phyloP scores from a whole-genome alignment of 2,329 filamentous ascomycete species.

The Ascochyta koolunga region DNA sequence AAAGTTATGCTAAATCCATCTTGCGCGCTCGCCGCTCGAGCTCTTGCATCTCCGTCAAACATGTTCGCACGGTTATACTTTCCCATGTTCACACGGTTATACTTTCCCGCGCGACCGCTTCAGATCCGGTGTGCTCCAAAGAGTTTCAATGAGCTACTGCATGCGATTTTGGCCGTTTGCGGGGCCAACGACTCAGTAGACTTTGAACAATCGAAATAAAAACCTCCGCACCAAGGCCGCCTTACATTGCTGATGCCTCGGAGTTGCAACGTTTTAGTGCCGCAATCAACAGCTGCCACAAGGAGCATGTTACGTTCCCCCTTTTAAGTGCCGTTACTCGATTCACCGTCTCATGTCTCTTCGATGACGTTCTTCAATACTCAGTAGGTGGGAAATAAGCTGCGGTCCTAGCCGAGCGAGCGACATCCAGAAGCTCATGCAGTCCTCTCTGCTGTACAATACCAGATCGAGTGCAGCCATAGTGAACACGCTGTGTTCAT shows the following conservation, averaged over 20 bases:
- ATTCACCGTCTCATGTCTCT: background rate
- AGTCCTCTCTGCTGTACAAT: background rate
- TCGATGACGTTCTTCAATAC: background rate
- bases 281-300: conserved; percentile 15
- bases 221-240: background rate
- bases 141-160: conserved; percentile 3
- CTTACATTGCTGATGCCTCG: background rate
- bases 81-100: background rate
- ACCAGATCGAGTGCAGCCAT: background rate
- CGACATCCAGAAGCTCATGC: background rate
- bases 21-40: background rate
- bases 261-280: conserved; percentile 22
- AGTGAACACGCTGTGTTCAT: background rate
- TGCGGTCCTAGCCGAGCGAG: background rate
- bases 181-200: background rate
- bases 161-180: conserved; percentile 6
- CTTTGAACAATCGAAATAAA: background rate
- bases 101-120: background rate
- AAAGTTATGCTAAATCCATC: background rate
- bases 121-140: background rate
- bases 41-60: background rate
- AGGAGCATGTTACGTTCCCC: conserved; percentile 1
- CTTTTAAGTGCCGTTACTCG: background rate
- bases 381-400: background rate
- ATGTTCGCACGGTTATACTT: background rate